Evolutionary conservation across 2,329 filamentous ascomycete species (phyloP).

Genomic region (Xylaria polymorpha): DNA sequence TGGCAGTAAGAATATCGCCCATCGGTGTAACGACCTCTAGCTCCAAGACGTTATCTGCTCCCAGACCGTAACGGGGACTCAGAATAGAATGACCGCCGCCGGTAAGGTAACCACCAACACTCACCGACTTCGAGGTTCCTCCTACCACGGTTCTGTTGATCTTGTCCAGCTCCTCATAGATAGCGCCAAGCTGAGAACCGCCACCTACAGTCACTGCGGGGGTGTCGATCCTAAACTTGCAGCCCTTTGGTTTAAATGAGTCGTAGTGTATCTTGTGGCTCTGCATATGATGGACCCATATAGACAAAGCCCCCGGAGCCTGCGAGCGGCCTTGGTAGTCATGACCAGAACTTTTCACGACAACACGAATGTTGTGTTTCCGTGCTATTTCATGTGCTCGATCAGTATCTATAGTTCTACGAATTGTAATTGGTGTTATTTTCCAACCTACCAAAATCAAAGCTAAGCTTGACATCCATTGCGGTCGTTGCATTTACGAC

Average conservation of each 20-base stretch:
- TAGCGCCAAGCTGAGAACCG: conserved; percentile 63
- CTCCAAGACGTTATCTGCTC: conserved; percentile 70
- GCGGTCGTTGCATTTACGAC: conserved; percentile 55
- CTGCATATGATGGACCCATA: conserved; percentile 65
- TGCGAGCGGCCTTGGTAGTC: conserved; percentile 59
- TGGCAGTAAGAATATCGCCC: conserved; percentile 63
- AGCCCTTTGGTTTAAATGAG: conserved; percentile 57
- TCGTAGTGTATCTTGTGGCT: conserved; percentile 52
- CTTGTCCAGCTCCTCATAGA: conserved; percentile 59
- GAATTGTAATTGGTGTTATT: background rate
- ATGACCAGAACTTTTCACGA: conserved; percentile 59
- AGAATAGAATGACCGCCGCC: conserved; percentile 71
- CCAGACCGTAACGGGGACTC: conserved; percentile 66
- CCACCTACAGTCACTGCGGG: conserved; percentile 64
- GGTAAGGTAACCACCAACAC: conserved; percentile 69
- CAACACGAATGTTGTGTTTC: conserved; percentile 56
- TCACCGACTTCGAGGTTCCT: conserved; percentile 66
- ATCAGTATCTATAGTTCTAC: background rate
- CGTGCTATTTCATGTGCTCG: conserved; percentile 48
- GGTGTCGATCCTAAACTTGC: conserved; percentile 56
- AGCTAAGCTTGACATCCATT: conserved; percentile 50
- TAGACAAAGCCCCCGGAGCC: conserved; percentile 63
- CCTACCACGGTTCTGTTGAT: conserved; percentile 64
- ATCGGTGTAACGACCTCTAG: conserved; percentile 66
- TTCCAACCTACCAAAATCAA: conserved; percentile 58